Evolutionary conservation across 345 rosid genomes (phyloP), one percentile per base, ranked within the genome.

Genomic region (Zanthoxylum bungeanum): DNA sequence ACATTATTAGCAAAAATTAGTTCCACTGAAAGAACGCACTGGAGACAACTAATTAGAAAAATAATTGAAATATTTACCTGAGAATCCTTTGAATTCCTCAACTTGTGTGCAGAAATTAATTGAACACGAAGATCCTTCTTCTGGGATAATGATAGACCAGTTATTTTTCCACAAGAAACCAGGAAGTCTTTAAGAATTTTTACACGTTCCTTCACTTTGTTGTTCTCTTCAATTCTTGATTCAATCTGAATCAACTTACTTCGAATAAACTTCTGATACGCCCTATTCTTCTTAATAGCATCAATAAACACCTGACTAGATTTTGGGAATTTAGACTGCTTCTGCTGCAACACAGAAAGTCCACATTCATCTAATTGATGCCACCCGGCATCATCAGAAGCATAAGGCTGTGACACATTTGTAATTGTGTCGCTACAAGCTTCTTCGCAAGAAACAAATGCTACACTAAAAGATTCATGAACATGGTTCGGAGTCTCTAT

Each of bases 281-380:
- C 79, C 74, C 98, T 88, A 73, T 95, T 95, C 89, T 52, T 92
- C 83, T 85, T 85, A 74, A 95, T 86, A 27, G 97, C 93, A 66
- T 82, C 90, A 75, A 92, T 71, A 69, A 92, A 84, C 61, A 81
- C 64, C 71, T 79, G 89, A 27, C 91, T 97, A 25, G 91, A 78
- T 76, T 87, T 86, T 55, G 93, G 97, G 70, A 89, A 92, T 72
- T 79, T 86, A 44, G 91, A 79, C 64, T 73, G 64, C 52, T 76
- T 71, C 14, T 34, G 40, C 40, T 74, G 78, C 73, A 68, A 21
- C 60, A 60, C 70, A 37, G 88, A 77, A 64, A 68, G 74, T 34
- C 74, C 73, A 28, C 66, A 33, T 34, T 79, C 72, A 77, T 79
- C 85, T 22, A 75, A 36, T 42, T 63, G 81, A 21, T 76, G 78